Conservation (phyloP, 108 stramenopile species). For the Cyclostephanos tholiformis region DNA sequence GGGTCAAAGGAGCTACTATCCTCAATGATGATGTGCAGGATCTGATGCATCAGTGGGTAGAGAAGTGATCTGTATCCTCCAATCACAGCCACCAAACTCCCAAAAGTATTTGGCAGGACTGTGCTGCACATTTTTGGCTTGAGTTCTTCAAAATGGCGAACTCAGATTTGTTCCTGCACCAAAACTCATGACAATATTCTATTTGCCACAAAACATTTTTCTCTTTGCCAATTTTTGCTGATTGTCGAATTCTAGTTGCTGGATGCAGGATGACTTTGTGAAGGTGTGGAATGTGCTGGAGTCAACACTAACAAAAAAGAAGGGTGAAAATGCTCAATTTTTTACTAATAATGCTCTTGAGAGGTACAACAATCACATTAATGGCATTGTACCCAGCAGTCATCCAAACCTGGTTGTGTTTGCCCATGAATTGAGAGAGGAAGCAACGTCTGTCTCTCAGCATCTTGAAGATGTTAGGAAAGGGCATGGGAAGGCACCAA, state of each 20-base stretch:
- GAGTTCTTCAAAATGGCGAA: neutral
- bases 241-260: neutral
- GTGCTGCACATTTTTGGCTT: neutral
- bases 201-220: neutral
- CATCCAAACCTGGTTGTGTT: slow-evolving; percentile 11
- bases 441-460: too few relatives aligned
- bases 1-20: too few relatives aligned
- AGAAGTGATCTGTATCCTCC: too few relatives aligned
- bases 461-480: too few relatives aligned
- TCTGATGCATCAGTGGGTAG: too few relatives aligned
- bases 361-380: neutral
- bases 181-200: too few relatives aligned
- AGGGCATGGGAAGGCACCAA: too few relatives aligned
- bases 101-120: slow-evolving; percentile 6
- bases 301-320: neutral
- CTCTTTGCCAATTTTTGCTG: neutral
- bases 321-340: neutral
- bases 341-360: slow-evolving; percentile 2
- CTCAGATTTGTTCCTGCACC: too few relatives aligned
- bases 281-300: neutral
- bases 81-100: too few relatives aligned
- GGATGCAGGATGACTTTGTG: slow-evolving; percentile 9
- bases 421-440: neutral
- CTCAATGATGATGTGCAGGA: too few relatives aligned
- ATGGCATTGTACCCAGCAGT: slow-evolving; percentile 1